Conservation (phyloP, 495 filamentous ascomycete species). For the Acidiella bohemica region DNA sequence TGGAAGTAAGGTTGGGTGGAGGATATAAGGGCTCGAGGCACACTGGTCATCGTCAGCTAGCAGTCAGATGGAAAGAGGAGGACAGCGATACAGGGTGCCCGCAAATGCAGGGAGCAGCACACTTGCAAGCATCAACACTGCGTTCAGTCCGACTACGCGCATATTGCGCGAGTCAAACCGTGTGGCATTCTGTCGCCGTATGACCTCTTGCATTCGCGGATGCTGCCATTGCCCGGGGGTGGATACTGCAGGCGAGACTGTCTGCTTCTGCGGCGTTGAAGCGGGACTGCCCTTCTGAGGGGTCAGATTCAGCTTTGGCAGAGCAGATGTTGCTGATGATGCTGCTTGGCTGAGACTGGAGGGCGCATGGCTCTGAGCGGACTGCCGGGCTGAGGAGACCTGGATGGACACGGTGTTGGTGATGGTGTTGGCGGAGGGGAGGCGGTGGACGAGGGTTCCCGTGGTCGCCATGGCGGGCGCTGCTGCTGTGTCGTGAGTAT, state of each 20-base stretch:
- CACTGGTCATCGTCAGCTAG: conserved; percentile 9
- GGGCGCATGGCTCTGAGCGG: background rate
- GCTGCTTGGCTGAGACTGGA: background rate
- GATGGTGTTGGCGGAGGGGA: conserved; percentile 6
- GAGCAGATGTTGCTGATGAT: conserved; percentile 1
- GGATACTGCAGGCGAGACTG: conserved; percentile 20
- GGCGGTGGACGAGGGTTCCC: conserved; percentile 2
- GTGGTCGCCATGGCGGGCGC: conserved; percentile 6
- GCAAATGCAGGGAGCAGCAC: background rate
- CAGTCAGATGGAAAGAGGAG: background rate
- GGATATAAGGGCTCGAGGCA: conserved; percentile 23
- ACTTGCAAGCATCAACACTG: conserved; percentile 31
- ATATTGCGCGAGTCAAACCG: conserved; percentile 62
- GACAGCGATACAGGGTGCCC: background rate
- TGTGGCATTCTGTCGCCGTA: conserved; percentile 54
- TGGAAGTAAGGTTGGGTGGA: conserved; percentile 21
- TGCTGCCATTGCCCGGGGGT: conserved; percentile 76
- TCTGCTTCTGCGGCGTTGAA: conserved; percentile 11
- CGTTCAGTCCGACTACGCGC: conserved; percentile 50
- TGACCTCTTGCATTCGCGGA: conserved; percentile 66
- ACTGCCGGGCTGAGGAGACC: too few relatives aligned
- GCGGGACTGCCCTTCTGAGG: conserved; percentile 3
- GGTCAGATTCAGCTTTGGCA: conserved; percentile 9
- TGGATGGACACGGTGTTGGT: too few relatives aligned
- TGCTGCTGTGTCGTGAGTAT: background rate